phyloP scores from a whole-genome alignment of 495 filamentous ascomycete species.

The Neurospora sp. region DNA sequence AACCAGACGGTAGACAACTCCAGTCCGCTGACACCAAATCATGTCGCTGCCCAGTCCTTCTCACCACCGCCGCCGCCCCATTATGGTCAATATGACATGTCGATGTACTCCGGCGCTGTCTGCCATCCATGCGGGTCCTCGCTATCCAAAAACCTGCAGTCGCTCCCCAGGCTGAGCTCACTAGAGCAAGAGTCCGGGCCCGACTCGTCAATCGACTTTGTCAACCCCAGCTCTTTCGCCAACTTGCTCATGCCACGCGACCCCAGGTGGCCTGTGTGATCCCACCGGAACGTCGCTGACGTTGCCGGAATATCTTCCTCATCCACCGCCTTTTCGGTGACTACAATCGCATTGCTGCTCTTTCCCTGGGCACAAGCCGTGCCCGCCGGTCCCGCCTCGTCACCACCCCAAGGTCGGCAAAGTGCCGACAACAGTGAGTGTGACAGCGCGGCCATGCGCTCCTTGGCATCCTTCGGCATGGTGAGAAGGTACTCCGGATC shows the following conservation, averaged over 20 bases:
- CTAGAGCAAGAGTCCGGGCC: background rate
- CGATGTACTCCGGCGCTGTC: background rate
- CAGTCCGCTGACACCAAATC: background rate
- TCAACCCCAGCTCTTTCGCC: slow-evolving; percentile 4
- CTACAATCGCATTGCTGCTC: background rate
- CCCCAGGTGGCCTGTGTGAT: background rate
- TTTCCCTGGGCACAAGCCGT: background rate
- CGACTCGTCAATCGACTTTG: background rate
- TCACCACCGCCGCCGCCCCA: background rate
- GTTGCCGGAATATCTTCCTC: background rate
- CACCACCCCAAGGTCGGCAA: slow-evolving; percentile 15
- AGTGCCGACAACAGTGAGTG: slow-evolving; percentile 10
- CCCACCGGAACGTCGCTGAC: slow-evolving; percentile 5
- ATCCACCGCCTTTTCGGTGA: background rate
- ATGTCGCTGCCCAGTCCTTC: background rate
- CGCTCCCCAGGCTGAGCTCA: background rate
- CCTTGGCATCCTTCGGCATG: slow-evolving; percentile 5
- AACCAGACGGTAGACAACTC: background rate
- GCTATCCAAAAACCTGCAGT: slow-evolving; percentile 14
- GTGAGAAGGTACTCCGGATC: slow-evolving; percentile 11
- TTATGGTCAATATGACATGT: background rate
- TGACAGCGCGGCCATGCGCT: slow-evolving; percentile 1
- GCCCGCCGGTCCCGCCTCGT: background rate
- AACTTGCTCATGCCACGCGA: background rate
- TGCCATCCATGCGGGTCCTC: slow-evolving; percentile 17